Evolutionary conservation across 176 grass and related monocot species (phyloP), one percentile per base, ranked within the genome.

Genomic region (Stipa capillata): DNA sequence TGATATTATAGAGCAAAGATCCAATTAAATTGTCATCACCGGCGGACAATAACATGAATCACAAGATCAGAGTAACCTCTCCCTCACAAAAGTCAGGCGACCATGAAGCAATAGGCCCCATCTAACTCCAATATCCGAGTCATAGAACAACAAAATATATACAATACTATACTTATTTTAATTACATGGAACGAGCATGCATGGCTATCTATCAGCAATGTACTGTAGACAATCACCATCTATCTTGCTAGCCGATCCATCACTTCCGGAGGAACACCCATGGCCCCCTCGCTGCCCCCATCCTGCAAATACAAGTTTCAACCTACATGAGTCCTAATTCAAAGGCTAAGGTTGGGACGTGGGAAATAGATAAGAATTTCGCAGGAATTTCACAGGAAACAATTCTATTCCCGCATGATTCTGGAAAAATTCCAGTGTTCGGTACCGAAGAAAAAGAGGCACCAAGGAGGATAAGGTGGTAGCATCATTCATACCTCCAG

Each of bases 201-300:
- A 37, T n/a, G 31, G 67, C 74, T 72, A 72, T 81, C 82, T 69
- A 75, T 49, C 59, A 79, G 66, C 65, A 56, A 71, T 45, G 55
- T 65, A 34, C 74, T 54, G 66, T 10, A 20, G 48, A 36, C 74
- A 34, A 57, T n/a, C n/a, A n/a, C 42, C 66, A 84, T 21, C 42
- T 11, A 62, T 78, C 61, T 72, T 31, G 39, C 14, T 33, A 44
- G 44, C 54, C 12, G 34, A 69, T 29, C 61, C 52, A 72, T 82
- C 78, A 89, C 63, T 89, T 87, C 61, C 89, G 84, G 73, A 94
- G 86, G 78, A 94, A 94, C 31, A 4, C 77, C 92, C 92, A 94
- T 71, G 92, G 92, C 33, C 92, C 92, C 68, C 85, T 94, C 20
- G 92, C 86, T 21, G 89, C 90, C 47, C 89, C 92, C 74, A 94